Conservation (phyloP, 345 rosid species). For the Rhizophora apiculata region DNA sequence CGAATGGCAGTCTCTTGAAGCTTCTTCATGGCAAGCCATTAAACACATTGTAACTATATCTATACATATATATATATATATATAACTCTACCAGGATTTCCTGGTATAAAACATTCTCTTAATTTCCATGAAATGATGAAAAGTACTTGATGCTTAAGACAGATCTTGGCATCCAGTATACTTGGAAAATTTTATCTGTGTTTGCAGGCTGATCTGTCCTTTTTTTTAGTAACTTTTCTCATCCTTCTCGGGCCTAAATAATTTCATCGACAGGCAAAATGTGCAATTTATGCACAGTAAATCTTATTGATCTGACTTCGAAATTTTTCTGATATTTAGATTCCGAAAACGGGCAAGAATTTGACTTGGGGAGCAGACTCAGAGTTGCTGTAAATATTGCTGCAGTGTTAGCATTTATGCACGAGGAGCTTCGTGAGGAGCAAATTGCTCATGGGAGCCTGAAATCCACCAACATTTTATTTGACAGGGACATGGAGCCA, state of each 20-base stretch:
- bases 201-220: no score
- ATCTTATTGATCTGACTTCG: not conserved
- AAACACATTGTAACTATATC: slow-evolving; percentile 5
- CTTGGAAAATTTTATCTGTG: no score
- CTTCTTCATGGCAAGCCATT: slow-evolving; percentile 51
- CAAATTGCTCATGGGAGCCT: slow-evolving; percentile 58
- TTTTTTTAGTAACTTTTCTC: no score
- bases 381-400: slow-evolving; percentile 40
- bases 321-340: slow-evolving; percentile 25
- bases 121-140: no score
- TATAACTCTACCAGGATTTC: not conserved
- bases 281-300: no score
- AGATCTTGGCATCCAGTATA: no score
- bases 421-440: slow-evolving; percentile 35
- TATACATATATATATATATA: not conserved
- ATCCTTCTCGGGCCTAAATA: no score
- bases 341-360: slow-evolving; percentile 29
- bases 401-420: slow-evolving; percentile 43
- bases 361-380: slow-evolving; percentile 54
- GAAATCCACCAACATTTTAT: slow-evolving; percentile 54
- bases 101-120: not conserved
- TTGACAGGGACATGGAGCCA: slow-evolving; percentile 48
- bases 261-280: not conserved
- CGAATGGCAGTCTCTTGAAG: slow-evolving; percentile 54
- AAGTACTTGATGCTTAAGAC: no score